phyloP scores from a whole-genome alignment of 148 eudicot species.

The Beta vulgaris region DNA sequence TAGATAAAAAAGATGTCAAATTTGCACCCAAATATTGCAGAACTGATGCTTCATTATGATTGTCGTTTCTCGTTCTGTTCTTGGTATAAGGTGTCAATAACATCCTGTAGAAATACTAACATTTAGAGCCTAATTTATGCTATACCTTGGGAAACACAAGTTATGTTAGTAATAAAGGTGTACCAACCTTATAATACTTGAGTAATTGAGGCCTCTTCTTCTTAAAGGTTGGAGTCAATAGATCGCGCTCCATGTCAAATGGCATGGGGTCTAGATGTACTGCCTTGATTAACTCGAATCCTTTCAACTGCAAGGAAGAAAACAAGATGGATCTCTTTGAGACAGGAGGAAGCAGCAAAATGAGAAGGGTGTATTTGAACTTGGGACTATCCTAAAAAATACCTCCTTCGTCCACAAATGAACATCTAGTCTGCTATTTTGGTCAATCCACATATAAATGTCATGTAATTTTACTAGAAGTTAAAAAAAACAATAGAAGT shows the following conservation, averaged over 20 bases:
- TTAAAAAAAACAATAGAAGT: too few relatives aligned
- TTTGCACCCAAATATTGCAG: too few relatives aligned
- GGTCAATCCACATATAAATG: too few relatives aligned
- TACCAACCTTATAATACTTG: constrained; percentile 72
- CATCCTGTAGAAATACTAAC: constrained; percentile 36
- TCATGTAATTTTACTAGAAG: too few relatives aligned
- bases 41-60: constrained; percentile 4
- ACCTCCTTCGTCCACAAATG: too few relatives aligned
- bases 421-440: too few relatives aligned
- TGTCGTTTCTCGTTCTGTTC: constrained; percentile 19
- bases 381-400: too few relatives aligned
- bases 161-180: neutral
- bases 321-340: neutral
- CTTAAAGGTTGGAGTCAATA: constrained; percentile 83
- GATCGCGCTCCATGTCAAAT: constrained; percentile 89
- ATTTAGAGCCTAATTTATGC: constrained; percentile 4
- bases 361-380: neutral
- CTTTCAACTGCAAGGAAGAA: constrained; percentile 58
- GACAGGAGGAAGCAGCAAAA: neutral
- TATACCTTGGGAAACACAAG: neutral
- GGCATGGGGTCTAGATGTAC: constrained; percentile 79
- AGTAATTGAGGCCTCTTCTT: constrained; percentile 88
- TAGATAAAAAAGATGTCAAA: neutral
- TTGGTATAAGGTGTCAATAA: constrained; percentile 48
- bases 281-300: constrained; percentile 69